Conservation (phyloP, 192 early-diverging fungal species). For the Mortierella antarctica region DNA sequence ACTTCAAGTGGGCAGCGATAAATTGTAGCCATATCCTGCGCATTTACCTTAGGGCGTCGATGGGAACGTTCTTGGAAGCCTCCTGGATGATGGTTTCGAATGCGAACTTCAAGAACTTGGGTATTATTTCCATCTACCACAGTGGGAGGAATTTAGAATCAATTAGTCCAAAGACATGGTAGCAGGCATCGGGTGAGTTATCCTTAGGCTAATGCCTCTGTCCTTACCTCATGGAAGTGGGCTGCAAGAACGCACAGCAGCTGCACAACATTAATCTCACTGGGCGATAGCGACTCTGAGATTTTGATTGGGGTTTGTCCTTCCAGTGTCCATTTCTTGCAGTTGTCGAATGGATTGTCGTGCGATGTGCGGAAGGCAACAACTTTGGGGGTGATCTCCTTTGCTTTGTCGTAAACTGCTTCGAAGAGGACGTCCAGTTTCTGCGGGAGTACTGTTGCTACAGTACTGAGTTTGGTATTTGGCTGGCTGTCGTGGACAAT, state of each 20-base stretch:
- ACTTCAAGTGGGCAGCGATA: too few relatives aligned
- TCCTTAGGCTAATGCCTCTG: background rate
- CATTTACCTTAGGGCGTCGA: constrained; percentile 4
- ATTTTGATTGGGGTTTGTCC: constrained; percentile 12
- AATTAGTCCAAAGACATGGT: background rate
- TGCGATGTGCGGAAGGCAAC: constrained; percentile 5
- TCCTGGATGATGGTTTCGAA: constrained; percentile 15
- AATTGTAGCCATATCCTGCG: too few relatives aligned
- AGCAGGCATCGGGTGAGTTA: background rate
- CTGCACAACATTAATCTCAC: constrained; percentile 25
- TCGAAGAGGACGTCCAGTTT: constrained; percentile 25
- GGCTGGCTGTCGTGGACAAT: constrained; percentile 31
- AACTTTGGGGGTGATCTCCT: constrained; percentile 10
- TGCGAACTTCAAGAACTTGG: background rate
- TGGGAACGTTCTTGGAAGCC: background rate
- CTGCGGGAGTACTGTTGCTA: constrained; percentile 20
- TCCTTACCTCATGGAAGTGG: constrained; percentile 20
- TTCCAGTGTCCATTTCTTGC: background rate
- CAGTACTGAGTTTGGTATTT: constrained; percentile 17
- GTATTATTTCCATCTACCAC: constrained; percentile 17
- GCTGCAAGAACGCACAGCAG: constrained; percentile 14
- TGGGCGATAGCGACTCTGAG: constrained; percentile 1
- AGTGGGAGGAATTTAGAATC: background rate
- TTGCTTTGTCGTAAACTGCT: constrained; percentile 13
- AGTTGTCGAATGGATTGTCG: background rate